Conservation (phyloP, 2,329 filamentous ascomycete genomes). For the Aureobasidium sp. region DNA sequence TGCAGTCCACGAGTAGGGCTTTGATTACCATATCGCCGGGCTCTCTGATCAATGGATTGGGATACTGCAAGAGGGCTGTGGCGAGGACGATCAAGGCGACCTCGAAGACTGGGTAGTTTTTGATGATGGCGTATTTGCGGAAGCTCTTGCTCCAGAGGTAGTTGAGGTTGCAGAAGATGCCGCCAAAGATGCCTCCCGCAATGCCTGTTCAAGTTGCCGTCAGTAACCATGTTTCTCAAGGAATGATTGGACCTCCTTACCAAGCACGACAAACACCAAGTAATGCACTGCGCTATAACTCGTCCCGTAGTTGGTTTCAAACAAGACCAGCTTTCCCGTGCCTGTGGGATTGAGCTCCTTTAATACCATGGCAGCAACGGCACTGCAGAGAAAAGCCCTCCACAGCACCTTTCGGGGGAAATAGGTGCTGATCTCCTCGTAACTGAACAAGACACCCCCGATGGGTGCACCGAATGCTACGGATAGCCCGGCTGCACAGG, state of each 20-base stretch:
- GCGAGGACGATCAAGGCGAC: constrained; percentile 47
- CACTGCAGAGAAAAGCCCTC: constrained; percentile 52
- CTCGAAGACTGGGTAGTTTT: constrained; percentile 50
- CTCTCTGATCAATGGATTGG: constrained; percentile 49
- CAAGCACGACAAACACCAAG: constrained; percentile 50
- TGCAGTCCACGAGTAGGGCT: constrained; percentile 51
- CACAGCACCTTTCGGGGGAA: constrained; percentile 55
- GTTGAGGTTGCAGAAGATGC: constrained; percentile 52
- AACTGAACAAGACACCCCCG: constrained; percentile 54
- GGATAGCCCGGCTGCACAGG: constrained; percentile 51
- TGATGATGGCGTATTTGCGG: constrained; percentile 46
- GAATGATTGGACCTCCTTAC: not conserved
- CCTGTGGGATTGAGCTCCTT: constrained; percentile 54
- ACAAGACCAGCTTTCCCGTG: constrained; percentile 54
- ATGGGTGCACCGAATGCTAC: constrained; percentile 58
- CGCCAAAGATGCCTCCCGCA: constrained; percentile 53
- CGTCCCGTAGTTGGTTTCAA: constrained; percentile 53
- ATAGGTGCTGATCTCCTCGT: constrained; percentile 55
- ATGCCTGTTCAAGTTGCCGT: constrained; percentile 27
- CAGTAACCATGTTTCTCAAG: not conserved
- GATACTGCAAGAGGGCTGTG: constrained; percentile 50
- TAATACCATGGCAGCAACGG: constrained; percentile 49
- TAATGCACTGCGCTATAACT: constrained; percentile 52
- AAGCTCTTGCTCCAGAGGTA: constrained; percentile 52
- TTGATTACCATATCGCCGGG: constrained; percentile 52